Evolutionary conservation across 352 stramenopile genomes (phyloP), one percentile per base, ranked within the genome.

Genomic region (Phytopythium sindhum): DNA sequence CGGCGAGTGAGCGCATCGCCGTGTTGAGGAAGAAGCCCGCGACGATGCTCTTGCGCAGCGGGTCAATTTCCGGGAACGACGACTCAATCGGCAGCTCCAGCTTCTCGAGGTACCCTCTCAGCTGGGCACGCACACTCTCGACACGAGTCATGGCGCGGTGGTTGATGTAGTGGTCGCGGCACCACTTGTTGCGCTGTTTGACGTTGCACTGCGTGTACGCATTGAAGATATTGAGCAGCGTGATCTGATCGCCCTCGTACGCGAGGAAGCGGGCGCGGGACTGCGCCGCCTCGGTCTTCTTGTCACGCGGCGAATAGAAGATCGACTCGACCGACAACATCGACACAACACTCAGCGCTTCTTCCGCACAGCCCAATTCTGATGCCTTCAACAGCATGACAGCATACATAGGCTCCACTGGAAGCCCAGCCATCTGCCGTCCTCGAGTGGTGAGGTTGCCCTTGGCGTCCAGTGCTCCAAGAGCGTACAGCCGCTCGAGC

Each of bases 261-360:
- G 85, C 85, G 15, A 91, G 67, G 61, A 95, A 93, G 41, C 84
- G 80, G 19, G 83, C 84, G 19, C 86, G 81, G 1, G 84, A 93
- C 61, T 92, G 81, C 31, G 87, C 87, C 0, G 87, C 87, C 56
- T 93, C 81, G 11, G 82, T 81, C 59, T 95, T 93, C 77, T 91
- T 90, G 70, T 95, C 85, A 0, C 81, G 73, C 42, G 87, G 87
- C 29, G 84, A 93, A 61, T 90, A 95, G 67, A 97, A 97, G 51
- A 96, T 92, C 14, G 83, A 92, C 65, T 97, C 90, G 21, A 97
- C 88, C 28, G 81, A 94, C 28, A 96, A 74, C 90, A 97, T 97
- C 17, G 89, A 82, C 19, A 94, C 89, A 10, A 97, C 85, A 44
- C 78, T 96, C 39, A 96, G 70, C 24, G 88, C 86, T 66, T 97